Percentiles rank a stretch among this genome's conserved stretches.
phyloP scores from a whole-genome alignment of 805 yeast genomes.

The Kodamaea kaohsiungensis region DNA sequence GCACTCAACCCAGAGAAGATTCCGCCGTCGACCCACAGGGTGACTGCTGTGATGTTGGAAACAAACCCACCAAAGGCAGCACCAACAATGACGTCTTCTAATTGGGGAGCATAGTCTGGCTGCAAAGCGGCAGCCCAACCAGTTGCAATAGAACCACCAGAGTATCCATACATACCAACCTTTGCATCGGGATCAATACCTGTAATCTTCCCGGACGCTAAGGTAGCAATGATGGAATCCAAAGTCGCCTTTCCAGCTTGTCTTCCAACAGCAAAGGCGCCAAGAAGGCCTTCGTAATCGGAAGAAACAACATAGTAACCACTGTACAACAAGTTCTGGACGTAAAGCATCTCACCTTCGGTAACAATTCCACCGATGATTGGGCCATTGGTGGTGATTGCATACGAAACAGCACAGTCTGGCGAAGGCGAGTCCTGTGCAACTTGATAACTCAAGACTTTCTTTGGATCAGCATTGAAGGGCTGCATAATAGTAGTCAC shows the following conservation, averaged over 20 bases:
- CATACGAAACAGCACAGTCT: conserved; percentile 24
- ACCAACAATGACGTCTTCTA: conserved; percentile 24
- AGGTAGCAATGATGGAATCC: conserved; percentile 30
- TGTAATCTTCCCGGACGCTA: conserved; percentile 17
- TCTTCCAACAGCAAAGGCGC: conserved; percentile 32
- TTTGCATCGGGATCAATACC: conserved; percentile 19
- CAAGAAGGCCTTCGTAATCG: conserved; percentile 35
- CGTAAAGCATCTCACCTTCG: conserved; percentile 17
- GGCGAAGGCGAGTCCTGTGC: conserved; percentile 22
- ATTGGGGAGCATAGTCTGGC: conserved; percentile 38
- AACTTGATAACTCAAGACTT: conserved; percentile 20
- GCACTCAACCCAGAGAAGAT: conserved; percentile 32
- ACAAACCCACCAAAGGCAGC: conserved; percentile 39
- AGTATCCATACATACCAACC: conserved; percentile 23
- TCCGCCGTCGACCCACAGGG: conserved; percentile 24
- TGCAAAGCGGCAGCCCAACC: conserved; percentile 30
- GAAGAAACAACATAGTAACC: conserved; percentile 38
- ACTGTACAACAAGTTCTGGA: conserved; percentile 15
- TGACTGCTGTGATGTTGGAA: conserved; percentile 31
- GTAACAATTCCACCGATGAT: conserved; percentile 12
- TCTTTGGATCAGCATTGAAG: conserved; percentile 22
- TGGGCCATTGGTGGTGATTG: conserved; percentile 15
- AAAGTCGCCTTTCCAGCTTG: conserved; percentile 31
- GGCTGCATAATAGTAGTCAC: conserved; percentile 25
- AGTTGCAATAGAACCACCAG: conserved; percentile 26